Conservation (phyloP, 805 yeast species). For the Wickerhamomyces ciferrii region DNA sequence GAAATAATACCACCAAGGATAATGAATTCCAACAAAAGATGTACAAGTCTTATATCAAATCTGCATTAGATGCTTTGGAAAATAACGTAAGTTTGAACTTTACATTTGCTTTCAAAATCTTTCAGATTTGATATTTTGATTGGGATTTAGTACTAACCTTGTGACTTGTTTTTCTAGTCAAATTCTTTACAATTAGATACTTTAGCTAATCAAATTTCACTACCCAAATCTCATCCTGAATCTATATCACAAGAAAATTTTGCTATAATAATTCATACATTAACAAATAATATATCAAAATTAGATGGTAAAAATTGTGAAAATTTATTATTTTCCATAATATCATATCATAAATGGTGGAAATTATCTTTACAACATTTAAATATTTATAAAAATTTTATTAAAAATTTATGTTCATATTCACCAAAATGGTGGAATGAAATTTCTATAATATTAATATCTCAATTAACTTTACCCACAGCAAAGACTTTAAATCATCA, state of each 20-base stretch:
- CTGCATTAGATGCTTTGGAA: constrained; percentile 69
- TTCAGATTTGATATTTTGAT: constrained; percentile 2
- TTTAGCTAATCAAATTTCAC: constrained; percentile 51
- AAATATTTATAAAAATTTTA: constrained; percentile 60
- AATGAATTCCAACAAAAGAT: constrained; percentile 26
- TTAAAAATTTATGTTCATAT: constrained; percentile 75
- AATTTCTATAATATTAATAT: constrained; percentile 63
- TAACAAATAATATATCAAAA: constrained; percentile 62
- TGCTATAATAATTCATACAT: constrained; percentile 45
- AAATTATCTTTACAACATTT: constrained; percentile 37
- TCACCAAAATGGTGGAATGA: constrained; percentile 89
- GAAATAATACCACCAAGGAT: background rate
- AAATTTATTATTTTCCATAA: constrained; percentile 53
- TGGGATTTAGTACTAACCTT: constrained; percentile 18
- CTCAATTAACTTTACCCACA: constrained; percentile 43
- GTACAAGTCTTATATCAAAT: constrained; percentile 43
- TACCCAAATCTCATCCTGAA: constrained; percentile 48
- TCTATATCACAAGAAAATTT: constrained; percentile 50
- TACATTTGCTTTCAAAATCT: background rate
- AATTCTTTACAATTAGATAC: constrained; percentile 54
- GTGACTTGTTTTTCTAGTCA: constrained; percentile 20
- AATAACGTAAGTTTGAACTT: constrained; percentile 33
- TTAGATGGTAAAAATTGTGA: constrained; percentile 45
- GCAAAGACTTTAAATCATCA: constrained; percentile 49
- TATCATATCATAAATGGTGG: constrained; percentile 61